phyloP scores from a whole-genome alignment of 495 filamentous ascomycete species.

The Hypoxylon fuscum region DNA sequence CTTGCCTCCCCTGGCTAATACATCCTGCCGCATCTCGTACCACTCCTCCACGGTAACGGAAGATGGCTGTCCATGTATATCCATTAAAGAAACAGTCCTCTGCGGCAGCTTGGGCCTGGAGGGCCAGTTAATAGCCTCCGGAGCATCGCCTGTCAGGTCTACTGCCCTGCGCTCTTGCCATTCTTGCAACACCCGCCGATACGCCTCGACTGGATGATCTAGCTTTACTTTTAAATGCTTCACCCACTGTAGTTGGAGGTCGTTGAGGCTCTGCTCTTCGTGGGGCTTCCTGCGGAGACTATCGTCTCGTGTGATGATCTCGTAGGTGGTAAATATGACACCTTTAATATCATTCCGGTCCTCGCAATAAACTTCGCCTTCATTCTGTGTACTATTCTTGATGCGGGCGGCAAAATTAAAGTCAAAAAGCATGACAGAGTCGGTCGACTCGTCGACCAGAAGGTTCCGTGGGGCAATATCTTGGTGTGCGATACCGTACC shows the following conservation, averaged over 20 bases:
- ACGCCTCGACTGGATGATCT: constrained; percentile 24
- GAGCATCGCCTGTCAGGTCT: neutral
- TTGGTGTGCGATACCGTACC: constrained; percentile 51
- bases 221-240: constrained; percentile 41
- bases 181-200: neutral
- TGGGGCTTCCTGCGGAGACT: constrained; percentile 15
- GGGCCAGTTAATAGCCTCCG: neutral
- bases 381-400: neutral
- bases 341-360: constrained; percentile 50
- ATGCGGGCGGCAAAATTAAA: constrained; percentile 45
- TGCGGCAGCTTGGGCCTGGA: constrained; percentile 10
- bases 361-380: constrained; percentile 21
- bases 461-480: constrained; percentile 53
- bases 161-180: neutral
- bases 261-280: constrained; percentile 13
- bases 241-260: constrained; percentile 21
- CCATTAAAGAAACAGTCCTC: constrained; percentile 5
- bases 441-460: constrained; percentile 44
- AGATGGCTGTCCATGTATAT: neutral
- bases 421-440: constrained; percentile 52
- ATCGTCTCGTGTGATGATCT: constrained; percentile 52
- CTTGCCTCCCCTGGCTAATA: constrained; percentile 11
- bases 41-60: neutral
- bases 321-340: constrained; percentile 52
- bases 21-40: constrained; percentile 15